phyloP scores from a whole-genome alignment of 305 asterid species.

The Fraxinus sp. region DNA sequence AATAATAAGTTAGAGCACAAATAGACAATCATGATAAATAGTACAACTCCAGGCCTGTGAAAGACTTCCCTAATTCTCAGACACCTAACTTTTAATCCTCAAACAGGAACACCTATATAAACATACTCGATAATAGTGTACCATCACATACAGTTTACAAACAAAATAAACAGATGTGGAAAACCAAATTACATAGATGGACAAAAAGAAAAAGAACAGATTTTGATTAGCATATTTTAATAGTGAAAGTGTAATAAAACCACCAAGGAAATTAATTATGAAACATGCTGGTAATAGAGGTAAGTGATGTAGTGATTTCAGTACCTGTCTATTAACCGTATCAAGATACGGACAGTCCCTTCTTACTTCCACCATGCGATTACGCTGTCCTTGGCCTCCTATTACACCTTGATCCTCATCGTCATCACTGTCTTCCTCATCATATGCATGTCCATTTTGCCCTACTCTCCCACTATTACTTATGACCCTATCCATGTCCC shows the following conservation, averaged over 20 bases:
- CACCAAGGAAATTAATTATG: neutral
- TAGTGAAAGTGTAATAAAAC: conserved; percentile 7
- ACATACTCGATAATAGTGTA: neutral
- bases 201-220: neutral
- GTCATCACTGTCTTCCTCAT: conserved; percentile 36
- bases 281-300: neutral
- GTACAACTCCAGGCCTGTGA: neutral
- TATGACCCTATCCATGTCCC: conserved; percentile 17
- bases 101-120: neutral
- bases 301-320: conserved; percentile 7
- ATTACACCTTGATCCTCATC: conserved; percentile 35
- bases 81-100: neutral
- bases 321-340: conserved; percentile 93
- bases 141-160: neutral
- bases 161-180: neutral
- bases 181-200: neutral
- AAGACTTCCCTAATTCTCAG: neutral
- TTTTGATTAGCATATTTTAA: neutral
- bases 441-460: conserved; percentile 27
- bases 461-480: conserved; percentile 20
- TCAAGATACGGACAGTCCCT: conserved; percentile 98
- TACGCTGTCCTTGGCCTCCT: conserved; percentile 39
- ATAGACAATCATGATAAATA: neutral
- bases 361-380: conserved; percentile 67
- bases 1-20: neutral